These are phyloP conservation scores for Omphalotus guepiniiformis DNA, from an alignment of 768 basidiomycete species.

Conservation along the genomic window DNA sequence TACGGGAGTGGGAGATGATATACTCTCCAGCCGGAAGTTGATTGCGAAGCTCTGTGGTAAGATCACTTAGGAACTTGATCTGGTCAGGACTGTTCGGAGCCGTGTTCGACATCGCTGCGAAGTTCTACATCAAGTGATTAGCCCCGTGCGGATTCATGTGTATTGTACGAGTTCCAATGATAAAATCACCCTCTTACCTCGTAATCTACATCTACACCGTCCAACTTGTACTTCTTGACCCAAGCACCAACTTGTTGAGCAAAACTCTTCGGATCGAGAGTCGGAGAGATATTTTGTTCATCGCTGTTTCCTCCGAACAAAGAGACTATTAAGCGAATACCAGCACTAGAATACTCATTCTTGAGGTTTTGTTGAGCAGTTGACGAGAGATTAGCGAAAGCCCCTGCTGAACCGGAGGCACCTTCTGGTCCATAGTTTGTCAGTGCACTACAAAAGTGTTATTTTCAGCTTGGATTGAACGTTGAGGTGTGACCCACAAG, in stretches of 20 bases:
- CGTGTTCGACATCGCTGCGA: not conserved
- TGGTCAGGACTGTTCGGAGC: not conserved
- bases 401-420: not conserved
- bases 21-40: not conserved
- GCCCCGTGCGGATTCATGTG: not conserved
- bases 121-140: not conserved
- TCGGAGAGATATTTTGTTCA: not conserved
- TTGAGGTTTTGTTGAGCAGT: not conserved
- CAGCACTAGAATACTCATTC: not conserved
- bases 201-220: not conserved
- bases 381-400: not conserved
- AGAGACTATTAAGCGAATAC: not conserved
- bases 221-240: not conserved
- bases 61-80: too few relatives aligned
- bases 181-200: not conserved
- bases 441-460: not conserved
- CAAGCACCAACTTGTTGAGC: not conserved
- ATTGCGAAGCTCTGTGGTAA: too few relatives aligned
- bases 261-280: not conserved
- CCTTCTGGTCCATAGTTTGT: not conserved
- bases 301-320: not conserved
- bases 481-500: not conserved
- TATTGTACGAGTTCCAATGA: too few relatives aligned
- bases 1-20: not conserved
- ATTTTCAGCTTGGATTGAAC: not conserved